phyloP scores from a whole-genome alignment of 371 early-diverging fungal genomes.

The Mortierella sp. region DNA sequence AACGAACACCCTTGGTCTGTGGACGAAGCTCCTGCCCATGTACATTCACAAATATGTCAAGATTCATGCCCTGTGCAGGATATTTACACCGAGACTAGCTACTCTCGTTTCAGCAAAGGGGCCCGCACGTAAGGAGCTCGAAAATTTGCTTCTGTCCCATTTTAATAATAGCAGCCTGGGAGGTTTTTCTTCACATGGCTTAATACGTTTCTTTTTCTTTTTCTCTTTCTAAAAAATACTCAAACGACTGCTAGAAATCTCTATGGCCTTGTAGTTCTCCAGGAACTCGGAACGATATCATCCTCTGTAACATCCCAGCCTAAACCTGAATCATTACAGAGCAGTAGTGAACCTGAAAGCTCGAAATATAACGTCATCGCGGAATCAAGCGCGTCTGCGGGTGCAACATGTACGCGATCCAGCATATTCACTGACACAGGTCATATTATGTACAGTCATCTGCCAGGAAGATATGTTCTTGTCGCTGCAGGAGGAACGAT shows the following conservation, averaged over 20 bases:
- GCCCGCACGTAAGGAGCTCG: constrained; percentile 46
- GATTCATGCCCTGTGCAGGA: constrained; percentile 54
- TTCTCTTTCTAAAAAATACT: no score
- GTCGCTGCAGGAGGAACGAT: constrained; percentile 36
- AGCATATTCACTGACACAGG: constrained; percentile 16
- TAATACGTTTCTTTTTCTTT: no score
- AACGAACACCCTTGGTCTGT: not conserved
- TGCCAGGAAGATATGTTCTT: constrained; percentile 38
- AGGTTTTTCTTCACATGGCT: no score
- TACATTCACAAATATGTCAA: constrained; percentile 41
- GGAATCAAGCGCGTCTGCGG: no score
- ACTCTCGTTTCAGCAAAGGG: constrained; percentile 41
- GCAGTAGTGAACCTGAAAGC: no score
- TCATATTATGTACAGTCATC: constrained; percentile 12
- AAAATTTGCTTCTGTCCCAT: no score
- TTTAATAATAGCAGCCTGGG: no score
- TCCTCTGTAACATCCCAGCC: not conserved
- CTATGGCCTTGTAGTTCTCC: constrained; percentile 39
- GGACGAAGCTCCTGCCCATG: constrained; percentile 28
- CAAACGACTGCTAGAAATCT: no score
- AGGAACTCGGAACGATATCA: constrained; percentile 22
- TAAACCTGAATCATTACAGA: no score
- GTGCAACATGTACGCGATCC: not conserved
- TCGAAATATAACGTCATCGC: no score
- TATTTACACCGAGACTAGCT: constrained; percentile 40